Conservation (phyloP, 495 filamentous ascomycete genomes). For the Tuber indicum region DNA sequence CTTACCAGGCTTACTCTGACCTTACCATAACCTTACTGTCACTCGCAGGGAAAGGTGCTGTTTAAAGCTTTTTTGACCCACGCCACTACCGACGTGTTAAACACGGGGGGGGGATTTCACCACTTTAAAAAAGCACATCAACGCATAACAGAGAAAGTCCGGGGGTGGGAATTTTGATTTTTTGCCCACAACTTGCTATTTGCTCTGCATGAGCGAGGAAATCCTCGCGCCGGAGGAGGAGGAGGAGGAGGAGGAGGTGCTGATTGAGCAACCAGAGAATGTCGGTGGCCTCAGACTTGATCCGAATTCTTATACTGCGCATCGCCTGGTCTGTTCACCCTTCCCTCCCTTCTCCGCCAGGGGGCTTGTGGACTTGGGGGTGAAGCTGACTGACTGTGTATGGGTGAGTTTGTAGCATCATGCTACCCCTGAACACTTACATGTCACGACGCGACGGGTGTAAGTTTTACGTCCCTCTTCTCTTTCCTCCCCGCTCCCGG, state of each 20-base stretch:
- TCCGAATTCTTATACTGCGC: slow-evolving; percentile 38
- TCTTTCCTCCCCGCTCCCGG: neutral
- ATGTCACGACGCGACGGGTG: slow-evolving; percentile 39
- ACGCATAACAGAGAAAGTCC: neutral
- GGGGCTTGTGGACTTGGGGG: neutral
- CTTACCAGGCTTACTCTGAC: neutral
- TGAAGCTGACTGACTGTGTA: neutral
- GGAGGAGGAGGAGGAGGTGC: slow-evolving; percentile 12
- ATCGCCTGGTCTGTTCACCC: slow-evolving; percentile 29
- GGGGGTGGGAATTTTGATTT: slow-evolving; percentile 7
- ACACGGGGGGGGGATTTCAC: neutral
- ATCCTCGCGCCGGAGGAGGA: slow-evolving; percentile 17
- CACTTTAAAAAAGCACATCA: slow-evolving; percentile 16
- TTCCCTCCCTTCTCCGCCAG: neutral
- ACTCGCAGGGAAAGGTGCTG: neutral
- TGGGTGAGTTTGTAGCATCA: slow-evolving; percentile 28
- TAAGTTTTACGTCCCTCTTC: slow-evolving; percentile 14
- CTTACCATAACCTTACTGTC: neutral
- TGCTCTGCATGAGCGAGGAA: slow-evolving; percentile 17
- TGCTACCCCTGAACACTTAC: slow-evolving; percentile 38
- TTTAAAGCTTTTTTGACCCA: neutral
- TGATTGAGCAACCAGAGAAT: slow-evolving; percentile 10
- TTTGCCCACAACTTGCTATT: slow-evolving; percentile 12
- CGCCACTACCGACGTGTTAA: neutral
- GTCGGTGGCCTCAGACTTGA: slow-evolving; percentile 22